These are phyloP conservation scores for Aspergillaceae sp. DNA, from an alignment of 2,329 filamentous ascomycete genomes.

Conservation along the genomic window DNA sequence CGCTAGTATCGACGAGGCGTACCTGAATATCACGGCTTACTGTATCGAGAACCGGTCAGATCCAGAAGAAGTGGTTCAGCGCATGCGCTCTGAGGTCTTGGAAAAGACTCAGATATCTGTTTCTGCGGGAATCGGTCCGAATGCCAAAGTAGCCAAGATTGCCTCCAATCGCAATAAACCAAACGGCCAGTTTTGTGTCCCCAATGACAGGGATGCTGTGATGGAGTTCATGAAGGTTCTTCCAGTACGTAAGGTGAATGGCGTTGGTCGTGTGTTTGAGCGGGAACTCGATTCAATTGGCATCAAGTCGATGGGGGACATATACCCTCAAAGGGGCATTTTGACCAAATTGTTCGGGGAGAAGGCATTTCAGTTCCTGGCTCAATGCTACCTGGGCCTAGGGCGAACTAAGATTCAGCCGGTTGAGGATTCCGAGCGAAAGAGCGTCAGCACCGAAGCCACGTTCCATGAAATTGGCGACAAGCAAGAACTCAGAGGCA, in stretches of 20 bases:
- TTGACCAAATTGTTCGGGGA: constrained; percentile 76
- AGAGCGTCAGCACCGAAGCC: constrained; percentile 87
- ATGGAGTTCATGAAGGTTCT: constrained; percentile 79
- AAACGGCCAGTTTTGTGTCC: constrained; percentile 77
- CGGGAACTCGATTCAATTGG: constrained; percentile 82
- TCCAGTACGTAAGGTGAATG: constrained; percentile 84
- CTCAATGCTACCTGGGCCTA: constrained; percentile 75
- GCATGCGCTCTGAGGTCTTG: constrained; percentile 69
- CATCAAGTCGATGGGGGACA: constrained; percentile 79
- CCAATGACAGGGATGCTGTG: constrained; percentile 63
- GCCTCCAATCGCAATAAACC: constrained; percentile 94
- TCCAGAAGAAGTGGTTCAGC: constrained; percentile 64
- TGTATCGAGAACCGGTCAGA: constrained; percentile 59
- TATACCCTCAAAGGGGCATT: constrained; percentile 66
- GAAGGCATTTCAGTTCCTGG: constrained; percentile 79
- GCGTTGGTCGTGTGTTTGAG: constrained; percentile 88
- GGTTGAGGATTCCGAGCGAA: constrained; percentile 80
- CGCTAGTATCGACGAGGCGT: constrained; percentile 92
- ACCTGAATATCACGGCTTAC: constrained; percentile 87
- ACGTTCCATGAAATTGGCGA: constrained; percentile 77
- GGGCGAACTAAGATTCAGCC: constrained; percentile 79
- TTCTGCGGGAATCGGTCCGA: constrained; percentile 88
- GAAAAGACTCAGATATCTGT: constrained; percentile 75
- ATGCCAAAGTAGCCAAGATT: constrained; percentile 90
- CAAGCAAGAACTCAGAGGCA: constrained; percentile 59